Base-by-base conservation (phyloP, 2,329 filamentous ascomycete species). In the Fusarium sp. region DNA sequence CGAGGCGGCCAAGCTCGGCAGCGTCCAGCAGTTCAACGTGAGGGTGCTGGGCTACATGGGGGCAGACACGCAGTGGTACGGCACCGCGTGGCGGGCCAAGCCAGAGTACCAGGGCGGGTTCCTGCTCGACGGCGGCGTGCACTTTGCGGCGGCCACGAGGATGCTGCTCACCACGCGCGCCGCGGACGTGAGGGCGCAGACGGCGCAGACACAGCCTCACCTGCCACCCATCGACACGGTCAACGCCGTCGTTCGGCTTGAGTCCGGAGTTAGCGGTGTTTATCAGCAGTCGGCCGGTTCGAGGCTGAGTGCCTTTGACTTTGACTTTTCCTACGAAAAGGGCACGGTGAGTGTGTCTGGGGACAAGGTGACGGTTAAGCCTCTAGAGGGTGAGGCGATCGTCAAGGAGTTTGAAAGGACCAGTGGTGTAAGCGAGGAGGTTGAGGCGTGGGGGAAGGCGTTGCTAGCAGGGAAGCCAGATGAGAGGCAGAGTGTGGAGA, bases 81-180 rank as follows among this genome's bases (percentile, higher is more conserved):
- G 83, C 51, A 87, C 85, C 3, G 69, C 80, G 25, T 87, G 91
- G 92, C 87, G 92, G 59, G 90, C 90, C 77, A 84, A 81, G 60
- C 91, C 91, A 1, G 83, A 86, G 57, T 87, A 92, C 75, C 91
- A 93, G 78, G 92, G 91, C 59, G 91, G 92, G 0, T 93, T 93
- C 76, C 77, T 93, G 59, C 85, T 94, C 2, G 91, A 94, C 74
- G 90, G 87, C 13, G 91, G 92, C 44, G 90, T 94, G 25, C 92
- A 94, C 77, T 89, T 87, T 65, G 82, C 89, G 6, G 91, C 91
- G 7, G 88, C 80, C 0, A 83, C 90, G 54, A 82, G 91, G 14
- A 77, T 86, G 31, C 75, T 94, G 42, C 80, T 93, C 27, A 53
- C 36, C 4, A 80, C 81, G 14, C 77, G 84, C 50, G 67, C 86